Conservation (phyloP, 371 early-diverging fungal genomes). For the Mucor indicus region DNA sequence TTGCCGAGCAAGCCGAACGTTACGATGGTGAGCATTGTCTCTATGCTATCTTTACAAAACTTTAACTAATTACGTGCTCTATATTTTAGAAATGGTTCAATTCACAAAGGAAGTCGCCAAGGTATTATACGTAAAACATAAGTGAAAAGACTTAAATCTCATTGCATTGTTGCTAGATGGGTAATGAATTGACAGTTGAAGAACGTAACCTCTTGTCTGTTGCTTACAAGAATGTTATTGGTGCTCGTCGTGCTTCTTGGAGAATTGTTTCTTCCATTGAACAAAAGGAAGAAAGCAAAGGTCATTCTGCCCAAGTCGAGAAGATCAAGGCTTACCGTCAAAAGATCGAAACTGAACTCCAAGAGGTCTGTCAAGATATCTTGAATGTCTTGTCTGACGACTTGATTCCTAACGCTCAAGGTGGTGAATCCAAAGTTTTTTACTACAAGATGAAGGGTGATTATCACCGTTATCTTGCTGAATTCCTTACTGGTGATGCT, state of each 20-base stretch:
- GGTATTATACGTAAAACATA: conserved; percentile 25
- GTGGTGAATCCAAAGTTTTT: conserved; percentile 97
- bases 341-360: conserved; percentile 93
- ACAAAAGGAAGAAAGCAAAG: conserved; percentile 96
- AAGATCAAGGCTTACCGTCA: conserved; percentile 91
- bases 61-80: neutral
- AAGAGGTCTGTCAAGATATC: conserved; percentile 95
- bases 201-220: conserved; percentile 98
- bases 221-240: conserved; percentile 99
- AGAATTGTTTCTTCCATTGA: conserved; percentile 98
- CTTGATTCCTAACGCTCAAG: conserved; percentile 83
- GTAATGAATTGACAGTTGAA: conserved; percentile 87
- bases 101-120: conserved; percentile 88
- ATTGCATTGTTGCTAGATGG: conserved; percentile 20
- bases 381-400: conserved; percentile 88
- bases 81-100: conserved; percentile 85
- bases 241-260: conserved; percentile 99
- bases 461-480: conserved; percentile 99
- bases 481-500: conserved; percentile 88
- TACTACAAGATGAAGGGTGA: conserved; percentile 99
- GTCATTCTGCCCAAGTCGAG: conserved; percentile 77
- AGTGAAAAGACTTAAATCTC: conserved; percentile 2
- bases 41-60: neutral
- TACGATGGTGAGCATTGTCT: conserved; percentile 70
- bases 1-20: conserved; percentile 99